Evolutionary conservation across 129 eudicot species (phyloP), one percentile per base, ranked within the genome.

Genomic region (Flaveria robusta): DNA sequence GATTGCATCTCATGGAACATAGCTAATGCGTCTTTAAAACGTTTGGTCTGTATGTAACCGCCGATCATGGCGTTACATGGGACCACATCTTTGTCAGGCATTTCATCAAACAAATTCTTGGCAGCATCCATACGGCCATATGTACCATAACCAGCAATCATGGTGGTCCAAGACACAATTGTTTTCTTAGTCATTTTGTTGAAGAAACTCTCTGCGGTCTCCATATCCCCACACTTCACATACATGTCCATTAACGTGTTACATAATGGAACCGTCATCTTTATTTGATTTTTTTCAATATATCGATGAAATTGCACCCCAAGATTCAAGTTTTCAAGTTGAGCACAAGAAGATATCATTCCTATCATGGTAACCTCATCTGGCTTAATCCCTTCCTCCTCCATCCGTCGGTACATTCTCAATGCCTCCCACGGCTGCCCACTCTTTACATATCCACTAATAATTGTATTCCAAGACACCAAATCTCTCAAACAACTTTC

Each of bases 311-410:
- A 82, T 26, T 87, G 75, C 49, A 46, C 81, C 46, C 97, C 96
- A 46, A 78, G 85, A 59, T 47, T 66, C 81, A 89, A 81, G 82
- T 85, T 85, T 86, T 75, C 81, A 10, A 85, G 43, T 67, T 85
- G 97, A 31, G 83, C 78, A 78, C 91, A 86, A 15, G 87, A 79
- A 27, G 85, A 79, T 72, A 91, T 81, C 82, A 86, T 55, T 45
- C 92, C 95, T 79, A 91, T 88, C 95, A 91, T 84, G 2, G 97
- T 88, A 56, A 88, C 86, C 80, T 86, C 92, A 68, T 91, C 97
- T 5, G 95, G 90, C 77, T 42, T 79, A 29, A 81, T 79, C 52
- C 80, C 77, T 55, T 79, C 87, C 76, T 46, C 64, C 70, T 64
- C 55, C 97, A 91, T 88, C 64, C 66, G 72, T 2, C 9, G 14